Conservation (phyloP, 129 eudicot genomes). For the Kitagawia praeruptora region DNA sequence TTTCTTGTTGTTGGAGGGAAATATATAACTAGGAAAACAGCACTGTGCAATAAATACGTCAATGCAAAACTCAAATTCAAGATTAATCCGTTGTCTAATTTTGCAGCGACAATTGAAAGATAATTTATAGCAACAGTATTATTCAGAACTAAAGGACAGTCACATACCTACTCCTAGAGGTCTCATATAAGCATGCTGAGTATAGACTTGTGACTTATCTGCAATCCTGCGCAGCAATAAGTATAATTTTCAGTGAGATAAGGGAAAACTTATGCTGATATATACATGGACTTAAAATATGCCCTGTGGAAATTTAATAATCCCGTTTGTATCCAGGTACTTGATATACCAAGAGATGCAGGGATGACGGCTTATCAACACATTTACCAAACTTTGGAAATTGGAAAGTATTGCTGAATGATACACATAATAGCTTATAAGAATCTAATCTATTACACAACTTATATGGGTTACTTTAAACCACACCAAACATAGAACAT, state of each 20-base stretch:
- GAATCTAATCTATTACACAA: neutral
- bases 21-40: neutral
- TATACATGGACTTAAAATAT: neutral
- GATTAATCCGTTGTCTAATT: neutral
- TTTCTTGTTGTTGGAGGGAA: neutral
- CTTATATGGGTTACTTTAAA: neutral
- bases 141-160: neutral
- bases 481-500: neutral
- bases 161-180: conserved; percentile 97
- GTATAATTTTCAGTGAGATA: neutral
- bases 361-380: neutral
- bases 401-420: neutral
- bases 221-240: conserved; percentile 65
- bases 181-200: conserved; percentile 99
- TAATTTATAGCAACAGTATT: neutral
- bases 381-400: neutral
- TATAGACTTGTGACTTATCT: conserved; percentile 96
- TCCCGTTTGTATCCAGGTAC: neutral
- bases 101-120: neutral
- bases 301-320: neutral
- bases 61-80: neutral
- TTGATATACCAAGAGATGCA: neutral
- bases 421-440: neutral
- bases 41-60: neutral
- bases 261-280: neutral